Evolutionary conservation across 345 rosid species (phyloP), one percentile per base, ranked within the genome.

Genomic region (Aethionema arabicum): DNA sequence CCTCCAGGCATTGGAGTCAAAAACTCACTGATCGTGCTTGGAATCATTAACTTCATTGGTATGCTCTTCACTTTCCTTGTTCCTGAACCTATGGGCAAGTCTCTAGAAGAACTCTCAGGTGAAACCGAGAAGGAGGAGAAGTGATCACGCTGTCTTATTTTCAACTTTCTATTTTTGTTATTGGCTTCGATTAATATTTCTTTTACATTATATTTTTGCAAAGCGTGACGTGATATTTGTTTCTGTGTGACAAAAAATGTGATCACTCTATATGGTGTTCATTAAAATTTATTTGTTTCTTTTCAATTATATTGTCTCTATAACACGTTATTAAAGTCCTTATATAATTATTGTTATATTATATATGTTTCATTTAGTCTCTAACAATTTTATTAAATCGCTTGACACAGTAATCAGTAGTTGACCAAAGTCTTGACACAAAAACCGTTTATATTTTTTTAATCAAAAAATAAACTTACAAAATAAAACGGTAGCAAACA

Each of bases 101-200:
- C 86, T 37, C 72, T 81, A 3, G 87, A 86, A 63, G 90, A 84
- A 27, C 55, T 84, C 39, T 77, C 85, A 5, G 84, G 90, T 29
- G 90, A 84, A 54, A 56, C 63, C 2, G 78, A 67, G 11, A 70
- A 30, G 11, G 72, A 30, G 10, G 79, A 74, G 7, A 61, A 69
- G n/a, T 61, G 55, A 73, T 2, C 56, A 43, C 3, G 2, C 16
- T 4, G 21, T 33, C 0, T 44, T 11, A 32, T 32, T 39, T 56
- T 55, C 43, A 14, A 14, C 27, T 21, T 21, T 21, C 32, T 37
- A 13, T 45, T 21, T 44, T 46, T 31, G 11, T 40, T 32, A 38
- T 40, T 49, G 38, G 6, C 30, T 56, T 11, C 46, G 15, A 7
- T 16, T 14, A 65, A 12, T 37, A 21, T 38, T 21, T 46, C 31